Conservation (phyloP, 2,329 filamentous ascomycete species). For the Colletotrichum costaricense region DNA sequence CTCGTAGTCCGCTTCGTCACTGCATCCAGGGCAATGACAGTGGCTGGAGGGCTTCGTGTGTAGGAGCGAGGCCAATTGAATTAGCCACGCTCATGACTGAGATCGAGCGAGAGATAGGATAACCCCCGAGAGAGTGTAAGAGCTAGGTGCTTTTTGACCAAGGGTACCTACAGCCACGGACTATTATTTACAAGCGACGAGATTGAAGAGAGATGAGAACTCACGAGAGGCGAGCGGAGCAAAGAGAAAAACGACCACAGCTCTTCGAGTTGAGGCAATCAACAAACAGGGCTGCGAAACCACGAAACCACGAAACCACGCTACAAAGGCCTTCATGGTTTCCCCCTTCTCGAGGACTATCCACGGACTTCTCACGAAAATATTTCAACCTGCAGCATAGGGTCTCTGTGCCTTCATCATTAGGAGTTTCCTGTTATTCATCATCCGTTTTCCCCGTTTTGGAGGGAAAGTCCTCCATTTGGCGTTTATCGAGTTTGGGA, state of each 20-base stretch:
- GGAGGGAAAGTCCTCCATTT: background rate
- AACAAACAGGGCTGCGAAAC: background rate
- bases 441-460: background rate
- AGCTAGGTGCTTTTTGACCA: background rate
- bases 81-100: background rate
- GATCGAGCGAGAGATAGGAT: background rate
- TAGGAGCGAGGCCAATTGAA: background rate
- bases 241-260: background rate
- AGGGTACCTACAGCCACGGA: background rate
- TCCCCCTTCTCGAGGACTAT: background rate
- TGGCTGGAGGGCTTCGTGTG: background rate
- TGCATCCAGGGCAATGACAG: background rate
- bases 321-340: conserved; percentile 1
- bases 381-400: conserved; percentile 27
- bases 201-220: conserved; percentile 16
- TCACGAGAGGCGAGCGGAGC: background rate
- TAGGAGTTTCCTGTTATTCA: conserved; percentile 30
- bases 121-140: background rate
- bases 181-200: conserved; percentile 27
- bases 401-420: conserved; percentile 33
- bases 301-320: conserved; percentile 7
- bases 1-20: background rate
- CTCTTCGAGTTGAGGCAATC: background rate
- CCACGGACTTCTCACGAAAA: conserved; percentile 29
- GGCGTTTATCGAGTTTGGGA: conserved; percentile 34